Base-by-base conservation (phyloP, 202 grass and related monocot species). In the Dendrocalamus latiflorus region DNA sequence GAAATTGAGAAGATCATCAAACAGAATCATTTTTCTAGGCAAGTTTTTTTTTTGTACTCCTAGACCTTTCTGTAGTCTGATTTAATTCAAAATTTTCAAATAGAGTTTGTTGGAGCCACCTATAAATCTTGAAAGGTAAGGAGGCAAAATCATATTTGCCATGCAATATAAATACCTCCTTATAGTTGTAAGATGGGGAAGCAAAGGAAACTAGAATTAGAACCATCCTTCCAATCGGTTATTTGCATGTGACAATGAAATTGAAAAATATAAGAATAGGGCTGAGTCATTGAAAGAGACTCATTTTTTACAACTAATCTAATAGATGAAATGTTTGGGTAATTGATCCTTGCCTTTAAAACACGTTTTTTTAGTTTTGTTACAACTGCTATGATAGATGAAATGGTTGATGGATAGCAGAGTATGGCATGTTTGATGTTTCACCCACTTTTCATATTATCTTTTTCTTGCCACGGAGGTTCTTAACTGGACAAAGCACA, bases 1-100 rank as follows among this genome's bases (percentile, higher is more conserved):
- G 84, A 91, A 71, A 76, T 94, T 42, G 89, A 91, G 74, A 86
- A 71, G 50, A 84, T 86, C 15, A 78, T 94, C 67, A 91, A 79
- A 48, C 83, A 87, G 83, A 91, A 61, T 28, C 33, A 51, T 70
- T 94, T 94, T 75, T 82, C 89, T n/a, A 89, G 92, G 92, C 44
- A 91, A 39, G 84, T 87, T 82, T 71, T 71, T 83, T 37, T 83
- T 37, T 72, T 36, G 24, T 42, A 63, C 45, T 68, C 30, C 71
- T 86, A 83, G 33, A 88, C 58, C 16, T 21, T 80, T 72, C 2
- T 80, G n/a, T 82, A 28, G 1, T 43, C 49, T 77, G 54, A 37
- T 59, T 68, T 77, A 50, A 60, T 89, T 59, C 18, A 1, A 67
- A 43, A 12, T 6, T 72, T 62, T 62, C 72, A 57, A 56, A 28